phyloP scores from a whole-genome alignment of 1,139 yeast species.

The Saccharomycopsis hybrid region DNA sequence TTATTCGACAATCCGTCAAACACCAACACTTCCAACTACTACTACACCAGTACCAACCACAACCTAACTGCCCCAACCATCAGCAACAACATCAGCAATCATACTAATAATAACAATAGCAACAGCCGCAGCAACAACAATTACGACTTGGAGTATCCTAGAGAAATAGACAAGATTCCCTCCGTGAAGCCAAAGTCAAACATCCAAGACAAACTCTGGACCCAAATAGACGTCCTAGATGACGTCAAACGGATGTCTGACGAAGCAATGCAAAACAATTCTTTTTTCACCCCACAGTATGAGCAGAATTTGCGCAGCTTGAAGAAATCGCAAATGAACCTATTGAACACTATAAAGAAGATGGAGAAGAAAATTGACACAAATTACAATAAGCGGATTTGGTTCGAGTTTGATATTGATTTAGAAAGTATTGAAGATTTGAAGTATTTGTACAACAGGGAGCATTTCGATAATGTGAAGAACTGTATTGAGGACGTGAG shows the following conservation, averaged over 20 bases:
- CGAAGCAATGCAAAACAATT: constrained; percentile 45
- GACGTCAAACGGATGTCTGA: constrained; percentile 66
- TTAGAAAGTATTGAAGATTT: constrained; percentile 19
- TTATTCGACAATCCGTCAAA: too few relatives aligned
- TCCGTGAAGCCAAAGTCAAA: constrained; percentile 25
- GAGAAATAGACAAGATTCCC: constrained; percentile 19
- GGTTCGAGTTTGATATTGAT: constrained; percentile 21
- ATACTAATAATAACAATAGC: neutral
- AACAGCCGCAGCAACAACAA: neutral
- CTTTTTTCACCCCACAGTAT: constrained; percentile 60
- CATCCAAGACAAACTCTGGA: constrained; percentile 74
- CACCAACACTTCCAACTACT: too few relatives aligned
- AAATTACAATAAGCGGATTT: constrained; percentile 20
- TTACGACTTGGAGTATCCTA: constrained; percentile 17
- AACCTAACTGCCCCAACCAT: neutral
- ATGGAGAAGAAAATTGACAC: constrained; percentile 20
- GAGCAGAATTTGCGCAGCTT: constrained; percentile 49
- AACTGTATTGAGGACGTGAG: constrained; percentile 36
- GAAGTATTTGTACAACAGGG: constrained; percentile 24
- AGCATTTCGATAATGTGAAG: constrained; percentile 36
- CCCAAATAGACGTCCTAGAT: constrained; percentile 80
- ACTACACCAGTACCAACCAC: too few relatives aligned
- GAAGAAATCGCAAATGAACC: constrained; percentile 52
- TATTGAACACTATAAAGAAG: constrained; percentile 50
- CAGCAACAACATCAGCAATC: neutral